Evolutionary conservation across 768 basidiomycete species (phyloP).

Genomic region (Hygrocybe punicea): DNA sequence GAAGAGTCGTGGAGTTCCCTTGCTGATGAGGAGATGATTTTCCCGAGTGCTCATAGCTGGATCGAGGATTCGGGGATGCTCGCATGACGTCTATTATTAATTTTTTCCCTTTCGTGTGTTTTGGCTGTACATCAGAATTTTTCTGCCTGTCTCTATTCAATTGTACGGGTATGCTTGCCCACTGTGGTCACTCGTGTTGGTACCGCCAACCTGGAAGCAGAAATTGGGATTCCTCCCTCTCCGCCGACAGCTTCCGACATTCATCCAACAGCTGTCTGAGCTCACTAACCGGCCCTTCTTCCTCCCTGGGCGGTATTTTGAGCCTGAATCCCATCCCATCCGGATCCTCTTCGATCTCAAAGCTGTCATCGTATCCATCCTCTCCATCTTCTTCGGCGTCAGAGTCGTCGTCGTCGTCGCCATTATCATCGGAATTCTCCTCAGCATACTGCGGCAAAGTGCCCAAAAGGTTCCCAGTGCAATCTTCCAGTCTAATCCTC

Average conservation of each 20-base stretch:
- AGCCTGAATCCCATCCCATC: constrained; percentile 27
- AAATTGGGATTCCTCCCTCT: constrained; percentile 41
- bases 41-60: constrained; percentile 1
- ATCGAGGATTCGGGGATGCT: constrained; percentile 7
- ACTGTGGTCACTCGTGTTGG: too few relatives aligned
- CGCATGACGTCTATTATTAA: too few relatives aligned
- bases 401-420: constrained; percentile 29
- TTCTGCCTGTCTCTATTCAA: too few relatives aligned
- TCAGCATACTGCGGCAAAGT: constrained; percentile 39
- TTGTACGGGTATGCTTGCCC: too few relatives aligned
- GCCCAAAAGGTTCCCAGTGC: constrained; percentile 65
- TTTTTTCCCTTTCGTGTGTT: not conserved
- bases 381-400: constrained; percentile 34
- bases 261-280: constrained; percentile 56
- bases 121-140: not conserved
- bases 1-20: constrained; percentile 9
- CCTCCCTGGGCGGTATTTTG: constrained; percentile 27
- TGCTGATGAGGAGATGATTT: constrained; percentile 3
- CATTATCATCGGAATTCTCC: constrained; percentile 22
- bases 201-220: not conserved
- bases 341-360: constrained; percentile 29
- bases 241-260: constrained; percentile 50
- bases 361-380: constrained; percentile 26
- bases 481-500: constrained; percentile 67
- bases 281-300: constrained; percentile 36